Evolutionary conservation across 2,329 filamentous ascomycete genomes (phyloP), one percentile per base, ranked within the genome.

Genomic region (Cercospora citrullina): DNA sequence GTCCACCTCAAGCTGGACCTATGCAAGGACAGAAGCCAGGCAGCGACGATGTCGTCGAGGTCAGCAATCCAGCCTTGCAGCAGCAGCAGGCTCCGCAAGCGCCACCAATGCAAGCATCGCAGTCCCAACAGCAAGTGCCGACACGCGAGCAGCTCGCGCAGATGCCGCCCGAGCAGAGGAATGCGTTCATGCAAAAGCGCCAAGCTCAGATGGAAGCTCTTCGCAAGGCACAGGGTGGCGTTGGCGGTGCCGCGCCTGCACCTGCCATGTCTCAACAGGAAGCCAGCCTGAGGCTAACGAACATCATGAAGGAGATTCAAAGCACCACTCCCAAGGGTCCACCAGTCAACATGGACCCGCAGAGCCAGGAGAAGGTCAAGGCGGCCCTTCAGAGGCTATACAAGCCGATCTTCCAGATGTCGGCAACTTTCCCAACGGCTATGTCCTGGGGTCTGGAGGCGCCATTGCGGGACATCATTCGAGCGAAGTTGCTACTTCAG

Each of bases 41-140:
- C 71, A 81, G 77, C 63, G 81, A 83, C 23, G 82, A 84, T 70
- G 74, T 79, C 14, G 69, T 77, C 23, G 81, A 83, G 63, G 77
- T 79, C 48, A 75, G 75, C 10, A 79, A 75, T 60, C 75, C 68
- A 30, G 42, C 69, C 18, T 65, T 63, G 45, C 45, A 51, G 45
- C 45, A 51, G 45, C 45, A 70, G 60, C 65, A 63, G 53, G 64
- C 68, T 9, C 75, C 79, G 12, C 80, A 80, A 70, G 77, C 80
- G n/a, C 63, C 69, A 10, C 26, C 68, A 6, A 74, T 71, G 71
- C 73, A 75, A 58, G 45, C 59, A n/a, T 70, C 61, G 23, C 60
- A 66, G n/a, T 69, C 73, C 8, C 73, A 74, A 55, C 60, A 67
- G 51, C 51, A 57, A 51, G n/a, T 10, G 21, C 63, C 64, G 66